These are phyloP conservation scores for Colletotrichum sp. DNA, from an alignment of 2,329 filamentous ascomycete genomes.

Conservation along the genomic window DNA sequence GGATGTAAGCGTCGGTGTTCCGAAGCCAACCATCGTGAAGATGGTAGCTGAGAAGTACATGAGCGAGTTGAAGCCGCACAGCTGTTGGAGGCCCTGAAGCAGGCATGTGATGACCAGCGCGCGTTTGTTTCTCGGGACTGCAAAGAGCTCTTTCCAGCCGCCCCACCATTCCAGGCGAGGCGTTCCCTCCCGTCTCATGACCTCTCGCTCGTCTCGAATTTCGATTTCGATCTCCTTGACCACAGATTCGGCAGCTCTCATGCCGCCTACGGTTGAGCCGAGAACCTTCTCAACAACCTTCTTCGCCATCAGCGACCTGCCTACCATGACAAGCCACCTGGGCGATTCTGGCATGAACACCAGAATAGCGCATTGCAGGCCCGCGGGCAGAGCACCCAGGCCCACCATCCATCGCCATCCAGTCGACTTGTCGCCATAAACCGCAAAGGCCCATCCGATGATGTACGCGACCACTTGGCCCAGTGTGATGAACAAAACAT, in stretches of 20 bases:
- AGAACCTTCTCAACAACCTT: conserved; percentile 70
- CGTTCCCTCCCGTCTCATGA: conserved; percentile 51
- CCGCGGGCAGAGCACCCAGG: conserved; percentile 78
- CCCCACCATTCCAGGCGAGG: conserved; percentile 42
- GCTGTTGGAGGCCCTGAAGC: conserved; percentile 85
- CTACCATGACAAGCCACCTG: conserved; percentile 80
- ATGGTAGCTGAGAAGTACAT: conserved; percentile 93
- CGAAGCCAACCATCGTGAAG: conserved; percentile 78
- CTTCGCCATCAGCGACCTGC: conserved; percentile 65
- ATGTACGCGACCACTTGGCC: conserved; percentile 91
- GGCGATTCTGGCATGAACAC: conserved; percentile 85
- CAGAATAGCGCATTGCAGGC: conserved; percentile 72
- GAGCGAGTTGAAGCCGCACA: conserved; percentile 88
- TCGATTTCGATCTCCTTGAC: conserved; percentile 76
- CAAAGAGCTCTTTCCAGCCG: conserved; percentile 58
- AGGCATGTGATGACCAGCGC: conserved; percentile 86
- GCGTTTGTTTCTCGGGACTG: conserved; percentile 68
- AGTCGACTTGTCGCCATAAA: conserved; percentile 50
- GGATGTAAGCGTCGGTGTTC: conserved; percentile 78
- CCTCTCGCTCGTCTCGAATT: conserved; percentile 69
- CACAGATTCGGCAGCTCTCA: conserved; percentile 59
- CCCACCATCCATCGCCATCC: conserved; percentile 96
- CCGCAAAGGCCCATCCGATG: conserved; percentile 77
- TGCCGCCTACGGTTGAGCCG: conserved; percentile 50
- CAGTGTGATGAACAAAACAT: conserved; percentile 82